phyloP scores from a whole-genome alignment of 1,284 basidiomycete species.

The Papiliotrema flavescens region DNA sequence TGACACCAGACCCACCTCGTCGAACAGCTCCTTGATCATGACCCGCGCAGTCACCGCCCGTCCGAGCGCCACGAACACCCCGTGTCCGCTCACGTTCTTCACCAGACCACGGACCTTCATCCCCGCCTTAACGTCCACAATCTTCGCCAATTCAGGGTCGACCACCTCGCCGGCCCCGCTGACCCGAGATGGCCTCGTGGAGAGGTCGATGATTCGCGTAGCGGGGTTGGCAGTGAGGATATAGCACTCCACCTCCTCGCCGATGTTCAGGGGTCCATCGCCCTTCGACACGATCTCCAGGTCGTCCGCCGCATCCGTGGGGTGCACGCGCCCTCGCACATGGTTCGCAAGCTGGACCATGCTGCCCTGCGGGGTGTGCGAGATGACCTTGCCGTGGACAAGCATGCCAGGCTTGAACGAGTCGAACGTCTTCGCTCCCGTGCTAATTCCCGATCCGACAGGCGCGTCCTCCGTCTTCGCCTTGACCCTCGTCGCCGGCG shows the following conservation, averaged over 20 bases:
- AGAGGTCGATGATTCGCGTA: slow-evolving; percentile 69
- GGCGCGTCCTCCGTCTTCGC: slow-evolving; percentile 37
- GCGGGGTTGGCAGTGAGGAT: slow-evolving; percentile 66
- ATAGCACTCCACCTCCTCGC: slow-evolving; percentile 64
- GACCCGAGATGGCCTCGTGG: slow-evolving; percentile 70
- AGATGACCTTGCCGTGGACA: slow-evolving; percentile 71
- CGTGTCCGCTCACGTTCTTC: slow-evolving; percentile 73
- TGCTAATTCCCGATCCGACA: slow-evolving; percentile 56
- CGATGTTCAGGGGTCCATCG: slow-evolving; percentile 61
- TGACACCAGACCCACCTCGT: slow-evolving; percentile 59
- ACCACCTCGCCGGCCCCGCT: slow-evolving; percentile 49
- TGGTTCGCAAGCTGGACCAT: slow-evolving; percentile 68
- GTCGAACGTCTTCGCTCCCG: slow-evolving; percentile 59
- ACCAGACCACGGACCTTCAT: slow-evolving; percentile 79
- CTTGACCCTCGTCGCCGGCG: not conserved
- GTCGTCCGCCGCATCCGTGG: slow-evolving; percentile 78
- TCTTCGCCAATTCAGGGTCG: slow-evolving; percentile 66
- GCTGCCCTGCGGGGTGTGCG: slow-evolving; percentile 62
- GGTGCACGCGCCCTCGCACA: slow-evolving; percentile 70
- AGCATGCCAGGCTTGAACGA: slow-evolving; percentile 66
- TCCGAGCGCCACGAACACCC: slow-evolving; percentile 86
- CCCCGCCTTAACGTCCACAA: slow-evolving; percentile 68
- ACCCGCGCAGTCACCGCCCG: slow-evolving; percentile 80
- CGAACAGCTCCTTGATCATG: slow-evolving; percentile 89
- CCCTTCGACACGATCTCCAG: slow-evolving; percentile 53